Evolutionary conservation across 176 grass and related monocot species (phyloP).

Genomic region (Oryza meyeriana): DNA sequence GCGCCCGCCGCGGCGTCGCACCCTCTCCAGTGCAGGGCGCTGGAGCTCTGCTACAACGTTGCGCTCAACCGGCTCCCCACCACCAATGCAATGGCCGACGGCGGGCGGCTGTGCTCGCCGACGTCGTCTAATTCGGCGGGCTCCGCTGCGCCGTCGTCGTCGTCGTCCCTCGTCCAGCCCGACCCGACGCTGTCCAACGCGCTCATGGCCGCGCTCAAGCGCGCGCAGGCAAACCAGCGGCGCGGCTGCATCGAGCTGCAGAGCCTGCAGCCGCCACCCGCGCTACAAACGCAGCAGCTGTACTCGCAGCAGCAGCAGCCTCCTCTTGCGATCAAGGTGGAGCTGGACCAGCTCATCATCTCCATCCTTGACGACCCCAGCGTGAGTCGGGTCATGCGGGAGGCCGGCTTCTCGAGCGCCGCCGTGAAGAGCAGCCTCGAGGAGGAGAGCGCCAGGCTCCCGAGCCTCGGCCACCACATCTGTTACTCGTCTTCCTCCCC

Average conservation of each 20-base stretch:
- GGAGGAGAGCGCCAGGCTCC: slow-evolving; percentile 44
- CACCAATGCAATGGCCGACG: not conserved
- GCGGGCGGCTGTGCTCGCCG: slow-evolving; percentile 13
- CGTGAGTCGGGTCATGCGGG: slow-evolving; percentile 76
- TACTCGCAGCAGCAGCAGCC: slow-evolving; percentile 47
- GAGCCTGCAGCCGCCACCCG: slow-evolving; percentile 15
- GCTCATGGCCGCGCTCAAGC: slow-evolving; percentile 86
- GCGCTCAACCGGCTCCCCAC: slow-evolving; percentile 74
- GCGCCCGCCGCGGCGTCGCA: not conserved
- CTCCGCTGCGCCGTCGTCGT: not conserved
- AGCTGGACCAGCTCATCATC: slow-evolving; percentile 68
- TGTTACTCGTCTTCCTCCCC: not conserved
- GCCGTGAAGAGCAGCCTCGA: slow-evolving; percentile 66
- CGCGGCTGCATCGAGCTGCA: slow-evolving; percentile 75
- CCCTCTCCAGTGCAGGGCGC: slow-evolving; percentile 50
- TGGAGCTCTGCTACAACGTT: slow-evolving; percentile 83
- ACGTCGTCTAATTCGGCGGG: not conserved
- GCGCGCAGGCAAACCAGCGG: slow-evolving; percentile 81
- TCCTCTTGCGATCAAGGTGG: slow-evolving; percentile 61
- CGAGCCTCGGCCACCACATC: not conserved
- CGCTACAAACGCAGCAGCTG: slow-evolving; percentile 25
- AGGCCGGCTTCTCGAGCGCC: slow-evolving; percentile 80
- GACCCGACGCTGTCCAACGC: slow-evolving; percentile 71
- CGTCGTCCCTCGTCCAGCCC: slow-evolving; percentile 39
- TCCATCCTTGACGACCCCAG: slow-evolving; percentile 86